phyloP scores from a whole-genome alignment of 108 stramenopile species.

The Parietichytrium sp. region DNA sequence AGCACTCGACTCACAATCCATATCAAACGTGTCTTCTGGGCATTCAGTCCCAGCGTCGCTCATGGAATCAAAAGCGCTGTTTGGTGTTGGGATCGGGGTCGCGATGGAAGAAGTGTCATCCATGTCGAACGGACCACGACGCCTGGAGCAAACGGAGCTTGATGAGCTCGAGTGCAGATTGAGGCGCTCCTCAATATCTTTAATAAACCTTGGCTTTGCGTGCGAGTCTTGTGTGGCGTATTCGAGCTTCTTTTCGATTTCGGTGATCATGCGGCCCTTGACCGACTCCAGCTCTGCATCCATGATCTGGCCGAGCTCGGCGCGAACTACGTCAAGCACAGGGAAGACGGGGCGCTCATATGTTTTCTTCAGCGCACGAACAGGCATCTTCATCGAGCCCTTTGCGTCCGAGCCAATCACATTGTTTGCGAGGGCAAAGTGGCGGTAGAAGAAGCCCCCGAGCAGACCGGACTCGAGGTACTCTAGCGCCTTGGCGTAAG shows the following conservation, averaged over 20 bases:
- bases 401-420: conserved; percentile 45
- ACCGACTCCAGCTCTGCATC: conserved; percentile 28
- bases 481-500: conserved; percentile 51
- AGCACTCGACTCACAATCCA: no score
- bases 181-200: no score
- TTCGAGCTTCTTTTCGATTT: conserved; percentile 40
- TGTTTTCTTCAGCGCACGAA: conserved; percentile 42
- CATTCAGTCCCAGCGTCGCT: no score
- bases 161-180: no score
- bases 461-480: conserved; percentile 42
- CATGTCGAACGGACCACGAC: no score
- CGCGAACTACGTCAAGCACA: conserved; percentile 34
- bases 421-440: conserved; percentile 48
- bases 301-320: conserved; percentile 39
- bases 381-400: conserved; percentile 48
- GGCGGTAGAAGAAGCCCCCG: conserved; percentile 48
- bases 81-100: no score
- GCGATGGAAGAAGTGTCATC: no score
- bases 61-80: no score
- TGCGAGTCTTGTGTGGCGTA: no score
- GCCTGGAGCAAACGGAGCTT: no score
- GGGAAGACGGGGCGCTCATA: conserved; percentile 45
- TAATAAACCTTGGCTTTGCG: no score
- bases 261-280: conserved; percentile 46
- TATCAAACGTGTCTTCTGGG: no score